Evolutionary conservation across 2,329 filamentous ascomycete species (phyloP).

Genomic region (Elsinoe perseae): DNA sequence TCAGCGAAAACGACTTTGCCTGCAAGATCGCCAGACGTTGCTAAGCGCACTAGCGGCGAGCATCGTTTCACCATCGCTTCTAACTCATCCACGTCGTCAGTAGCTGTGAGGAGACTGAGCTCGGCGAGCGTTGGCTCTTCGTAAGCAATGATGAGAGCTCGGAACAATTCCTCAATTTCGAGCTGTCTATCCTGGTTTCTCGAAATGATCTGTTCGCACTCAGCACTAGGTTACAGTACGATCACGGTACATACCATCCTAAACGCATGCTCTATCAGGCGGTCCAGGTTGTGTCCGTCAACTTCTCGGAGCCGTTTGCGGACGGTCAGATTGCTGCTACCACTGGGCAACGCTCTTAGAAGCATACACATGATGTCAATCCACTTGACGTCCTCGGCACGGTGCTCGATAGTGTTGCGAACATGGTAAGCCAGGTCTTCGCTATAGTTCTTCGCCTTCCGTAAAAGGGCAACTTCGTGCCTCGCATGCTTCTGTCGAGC

Average conservation of each 20-base stretch:
- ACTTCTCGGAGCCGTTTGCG: background rate
- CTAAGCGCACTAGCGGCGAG: conserved; percentile 11
- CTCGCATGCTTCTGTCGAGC: conserved; percentile 15
- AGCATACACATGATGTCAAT: conserved; percentile 13
- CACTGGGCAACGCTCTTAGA: conserved; percentile 1
- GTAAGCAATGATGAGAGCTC: conserved; percentile 12
- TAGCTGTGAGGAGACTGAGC: conserved; percentile 7
- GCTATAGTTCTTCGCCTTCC: conserved; percentile 13
- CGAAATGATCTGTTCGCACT: background rate
- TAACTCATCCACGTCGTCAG: background rate
- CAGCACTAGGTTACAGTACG: background rate
- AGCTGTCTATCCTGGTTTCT: background rate
- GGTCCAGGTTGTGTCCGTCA: background rate
- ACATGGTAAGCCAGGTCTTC: conserved; percentile 15
- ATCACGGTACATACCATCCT: background rate
- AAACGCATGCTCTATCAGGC: background rate
- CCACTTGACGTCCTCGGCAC: conserved; percentile 8
- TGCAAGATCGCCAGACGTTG: background rate
- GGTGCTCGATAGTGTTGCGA: conserved; percentile 6
- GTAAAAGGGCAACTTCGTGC: background rate
- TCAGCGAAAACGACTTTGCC: background rate
- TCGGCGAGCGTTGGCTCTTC: conserved; percentile 15
- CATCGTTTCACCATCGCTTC: background rate
- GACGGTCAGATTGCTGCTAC: background rate
- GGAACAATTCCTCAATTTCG: conserved; percentile 12